Conservation (phyloP, 768 basidiomycete species). For the Lactarius sanguifluus region DNA sequence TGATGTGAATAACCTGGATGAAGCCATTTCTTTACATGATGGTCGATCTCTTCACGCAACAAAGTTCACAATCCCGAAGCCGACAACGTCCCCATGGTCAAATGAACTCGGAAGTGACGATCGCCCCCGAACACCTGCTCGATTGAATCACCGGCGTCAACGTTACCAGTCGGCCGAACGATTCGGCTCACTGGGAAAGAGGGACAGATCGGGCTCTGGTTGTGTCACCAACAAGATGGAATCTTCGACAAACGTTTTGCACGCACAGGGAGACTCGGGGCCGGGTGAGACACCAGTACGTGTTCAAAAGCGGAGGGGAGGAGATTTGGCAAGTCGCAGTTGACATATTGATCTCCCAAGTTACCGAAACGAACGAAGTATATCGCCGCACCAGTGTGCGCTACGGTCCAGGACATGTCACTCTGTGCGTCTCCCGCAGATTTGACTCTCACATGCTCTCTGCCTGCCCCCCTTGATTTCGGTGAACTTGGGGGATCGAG, state of each 20-base stretch:
- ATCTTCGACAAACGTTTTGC: background rate
- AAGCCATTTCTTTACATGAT: background rate
- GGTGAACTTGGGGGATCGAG: background rate
- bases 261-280: background rate
- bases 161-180: background rate
- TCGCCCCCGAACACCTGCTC: background rate
- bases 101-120: background rate
- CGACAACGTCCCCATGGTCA: background rate
- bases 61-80: background rate
- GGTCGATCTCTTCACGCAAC: background rate
- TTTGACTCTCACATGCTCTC: background rate
- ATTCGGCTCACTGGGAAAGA: background rate
- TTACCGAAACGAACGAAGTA: background rate
- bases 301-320: background rate
- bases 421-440: background rate
- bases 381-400: background rate
- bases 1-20: background rate
- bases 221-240: conserved; percentile 1
- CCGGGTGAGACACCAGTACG: conserved; percentile 12
- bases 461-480: background rate
- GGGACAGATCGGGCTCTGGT: background rate
- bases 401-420: background rate
- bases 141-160: background rate
- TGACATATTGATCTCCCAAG: conserved; percentile 11
- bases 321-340: background rate